A percentile compares a stretch with the other conserved stretches of the same genome.
These are phyloP conservation scores for Leccinum pellstonianum DNA, from an alignment of 768 basidiomycete species.

Conservation along the genomic window DNA sequence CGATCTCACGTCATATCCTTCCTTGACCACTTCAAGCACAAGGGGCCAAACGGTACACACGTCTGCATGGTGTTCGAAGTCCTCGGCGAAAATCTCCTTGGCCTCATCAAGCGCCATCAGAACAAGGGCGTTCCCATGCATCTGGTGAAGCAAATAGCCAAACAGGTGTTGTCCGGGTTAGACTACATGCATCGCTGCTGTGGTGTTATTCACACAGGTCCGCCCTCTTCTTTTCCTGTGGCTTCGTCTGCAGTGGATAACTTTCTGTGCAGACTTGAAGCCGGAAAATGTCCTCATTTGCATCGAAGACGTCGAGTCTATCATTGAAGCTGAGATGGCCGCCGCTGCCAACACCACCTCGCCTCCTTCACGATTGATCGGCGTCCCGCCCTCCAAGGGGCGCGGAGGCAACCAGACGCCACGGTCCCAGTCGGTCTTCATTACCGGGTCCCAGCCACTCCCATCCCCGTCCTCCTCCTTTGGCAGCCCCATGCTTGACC, in stretches of 20 bases:
- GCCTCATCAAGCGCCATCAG: slow-evolving; percentile 96
- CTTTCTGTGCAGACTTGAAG: slow-evolving; percentile 67
- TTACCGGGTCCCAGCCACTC: slow-evolving; percentile 91
- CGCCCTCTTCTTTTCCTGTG: slow-evolving; percentile 17
- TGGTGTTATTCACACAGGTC: slow-evolving; percentile 93
- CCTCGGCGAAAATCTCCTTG: slow-evolving; percentile 93
- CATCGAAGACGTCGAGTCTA: slow-evolving; percentile 94
- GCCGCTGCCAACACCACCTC: slow-evolving; percentile 35
- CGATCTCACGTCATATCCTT: slow-evolving; percentile 95
- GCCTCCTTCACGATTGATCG: slow-evolving; percentile 67
- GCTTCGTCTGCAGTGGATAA: slow-evolving; percentile 5
- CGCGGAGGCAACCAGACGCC: slow-evolving; percentile 97
- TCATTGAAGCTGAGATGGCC: slow-evolving; percentile 82
- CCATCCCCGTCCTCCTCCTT: slow-evolving; percentile 81
- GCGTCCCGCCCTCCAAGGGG: slow-evolving; percentile 90
- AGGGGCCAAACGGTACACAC: slow-evolving; percentile 94
- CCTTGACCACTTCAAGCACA: slow-evolving; percentile 96
- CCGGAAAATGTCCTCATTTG: slow-evolving; percentile 97
- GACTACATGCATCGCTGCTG: slow-evolving; percentile 99
- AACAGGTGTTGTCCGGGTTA: slow-evolving; percentile 91
- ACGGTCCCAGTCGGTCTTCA: slow-evolving; percentile 74
- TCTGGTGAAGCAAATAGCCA: slow-evolving; percentile 93
- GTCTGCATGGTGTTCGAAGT: slow-evolving; percentile 99
- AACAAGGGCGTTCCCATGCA: slow-evolving; percentile 95
- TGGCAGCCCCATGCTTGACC: slow-evolving; percentile 76